Evolutionary conservation across 352 stramenopile species (phyloP).

Genomic region (Phytophthora boehmeriae): DNA sequence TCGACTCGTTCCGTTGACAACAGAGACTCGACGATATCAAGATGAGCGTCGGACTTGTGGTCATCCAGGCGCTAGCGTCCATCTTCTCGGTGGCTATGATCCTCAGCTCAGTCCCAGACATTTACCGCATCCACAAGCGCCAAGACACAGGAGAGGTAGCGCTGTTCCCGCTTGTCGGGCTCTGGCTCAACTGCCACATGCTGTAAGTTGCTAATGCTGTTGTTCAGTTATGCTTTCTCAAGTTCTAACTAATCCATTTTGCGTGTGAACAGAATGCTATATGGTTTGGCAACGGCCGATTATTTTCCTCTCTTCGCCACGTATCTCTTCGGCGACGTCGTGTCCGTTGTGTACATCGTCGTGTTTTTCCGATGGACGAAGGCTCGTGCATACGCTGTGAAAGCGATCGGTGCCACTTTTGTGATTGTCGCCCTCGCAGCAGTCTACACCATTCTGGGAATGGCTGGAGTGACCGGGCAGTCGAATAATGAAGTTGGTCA

Average conservation of each 20-base stretch:
- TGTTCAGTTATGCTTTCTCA: constrained; percentile 6
- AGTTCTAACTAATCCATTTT: constrained; percentile 11
- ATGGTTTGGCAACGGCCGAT: constrained; percentile 33
- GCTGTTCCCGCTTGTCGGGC: constrained; percentile 43
- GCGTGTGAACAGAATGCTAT: constrained; percentile 31
- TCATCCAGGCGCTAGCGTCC: constrained; percentile 42
- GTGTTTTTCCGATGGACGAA: constrained; percentile 39
- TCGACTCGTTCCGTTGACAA: constrained; percentile 9
- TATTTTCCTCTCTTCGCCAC: constrained; percentile 40
- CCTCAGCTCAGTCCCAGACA: constrained; percentile 40
- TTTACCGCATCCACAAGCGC: constrained; percentile 46
- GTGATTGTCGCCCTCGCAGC: constrained; percentile 17
- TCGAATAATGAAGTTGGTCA: constrained; percentile 22
- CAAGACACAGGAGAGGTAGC: constrained; percentile 36
- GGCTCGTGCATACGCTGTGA: constrained; percentile 21
- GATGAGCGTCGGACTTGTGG: constrained; percentile 33
- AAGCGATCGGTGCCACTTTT: constrained; percentile 22
- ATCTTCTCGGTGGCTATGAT: constrained; percentile 45
- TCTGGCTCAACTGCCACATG: constrained; percentile 46
- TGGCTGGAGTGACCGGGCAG: constrained; percentile 27
- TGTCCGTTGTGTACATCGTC: constrained; percentile 40
- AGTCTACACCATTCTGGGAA: constrained; percentile 29
- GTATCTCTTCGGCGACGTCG: constrained; percentile 32
- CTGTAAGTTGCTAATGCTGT: constrained; percentile 23
- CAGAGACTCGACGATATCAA: constrained; percentile 2